phyloP scores from a whole-genome alignment of 768 basidiomycete species.

The Xerocomus brunneocitrinus region DNA sequence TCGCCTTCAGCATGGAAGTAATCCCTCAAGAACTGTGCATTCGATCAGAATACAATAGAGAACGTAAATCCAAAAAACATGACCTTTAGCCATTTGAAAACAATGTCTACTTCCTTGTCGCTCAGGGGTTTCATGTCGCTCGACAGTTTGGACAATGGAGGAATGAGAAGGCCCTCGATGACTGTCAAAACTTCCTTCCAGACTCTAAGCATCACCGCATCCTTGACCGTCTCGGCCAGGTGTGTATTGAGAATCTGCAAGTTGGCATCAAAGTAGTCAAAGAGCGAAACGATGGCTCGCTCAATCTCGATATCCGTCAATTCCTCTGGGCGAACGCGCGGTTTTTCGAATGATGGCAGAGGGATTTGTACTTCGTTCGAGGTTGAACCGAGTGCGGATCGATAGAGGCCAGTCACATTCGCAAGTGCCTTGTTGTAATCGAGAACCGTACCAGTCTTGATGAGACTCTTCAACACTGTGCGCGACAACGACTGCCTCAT shows the following conservation, averaged over 20 bases:
- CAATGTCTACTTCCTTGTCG: conserved; percentile 96
- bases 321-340: conserved; percentile 72
- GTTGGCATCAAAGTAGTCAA: conserved; percentile 96
- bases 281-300: conserved; percentile 82
- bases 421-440: conserved; percentile 91
- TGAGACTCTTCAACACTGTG: conserved; percentile 65
- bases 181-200: conserved; percentile 94
- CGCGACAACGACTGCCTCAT: conserved; percentile 84
- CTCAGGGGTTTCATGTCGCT: conserved; percentile 89
- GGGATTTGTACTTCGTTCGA: conserved; percentile 74
- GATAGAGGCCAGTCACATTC: conserved; percentile 75
- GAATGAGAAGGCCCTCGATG: conserved; percentile 85
- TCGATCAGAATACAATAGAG: neutral
- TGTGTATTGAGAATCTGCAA: conserved; percentile 87
- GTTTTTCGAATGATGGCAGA: conserved; percentile 68
- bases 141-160: conserved; percentile 77
- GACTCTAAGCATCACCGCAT: conserved; percentile 86
- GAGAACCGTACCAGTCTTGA: conserved; percentile 58
- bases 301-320: conserved; percentile 94
- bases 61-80: neutral
- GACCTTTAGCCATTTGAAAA: conserved; percentile 98
- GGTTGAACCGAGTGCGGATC: conserved; percentile 66
- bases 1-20: conserved; percentile 96
- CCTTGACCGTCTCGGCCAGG: conserved; percentile 77
- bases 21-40: conserved; percentile 76